Conservation (phyloP, 2,329 filamentous ascomycete genomes). For the Blastomyces parvus region DNA sequence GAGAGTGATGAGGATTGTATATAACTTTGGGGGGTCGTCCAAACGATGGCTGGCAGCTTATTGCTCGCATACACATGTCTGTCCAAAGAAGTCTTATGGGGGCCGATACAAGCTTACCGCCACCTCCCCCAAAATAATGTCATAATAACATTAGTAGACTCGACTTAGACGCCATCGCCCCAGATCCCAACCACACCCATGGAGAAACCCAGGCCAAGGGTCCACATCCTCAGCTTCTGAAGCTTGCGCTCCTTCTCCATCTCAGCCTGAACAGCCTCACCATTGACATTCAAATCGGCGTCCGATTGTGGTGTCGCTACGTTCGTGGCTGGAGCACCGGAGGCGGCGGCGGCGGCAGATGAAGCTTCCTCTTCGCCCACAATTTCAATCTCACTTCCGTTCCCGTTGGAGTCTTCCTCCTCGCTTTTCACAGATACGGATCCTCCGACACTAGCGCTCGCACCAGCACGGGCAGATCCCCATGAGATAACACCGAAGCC, state of each 20-base stretch:
- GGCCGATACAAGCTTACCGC: neutral
- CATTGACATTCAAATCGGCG: constrained; percentile 32
- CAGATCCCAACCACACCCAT: constrained; percentile 42
- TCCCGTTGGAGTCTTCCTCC: constrained; percentile 15
- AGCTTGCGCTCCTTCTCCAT: constrained; percentile 36
- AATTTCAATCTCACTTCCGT: constrained; percentile 17
- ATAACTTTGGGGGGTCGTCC: neutral
- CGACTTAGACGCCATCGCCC: constrained; percentile 33
- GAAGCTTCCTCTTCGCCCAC: constrained; percentile 14
- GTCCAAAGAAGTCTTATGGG: neutral
- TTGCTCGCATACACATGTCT: neutral
- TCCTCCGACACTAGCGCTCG: neutral
- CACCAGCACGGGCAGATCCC: neutral
- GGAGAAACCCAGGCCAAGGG: constrained; percentile 35
- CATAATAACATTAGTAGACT: neutral
- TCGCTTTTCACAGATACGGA: constrained; percentile 8
- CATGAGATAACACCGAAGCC: constrained; percentile 8
- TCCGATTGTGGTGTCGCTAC: constrained; percentile 3
- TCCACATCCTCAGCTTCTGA: constrained; percentile 30
- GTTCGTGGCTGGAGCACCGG: neutral
- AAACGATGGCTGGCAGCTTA: neutral
- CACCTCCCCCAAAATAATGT: neutral
- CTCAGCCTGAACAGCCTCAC: constrained; percentile 36
- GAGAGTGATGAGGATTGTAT: neutral
- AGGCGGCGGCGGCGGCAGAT: constrained; percentile 5